A percentile compares a stretch with the other conserved stretches of the same genome.
Conservation (phyloP, 2,329 filamentous ascomycete genomes). For the Aspergillus thermomutatus region DNA sequence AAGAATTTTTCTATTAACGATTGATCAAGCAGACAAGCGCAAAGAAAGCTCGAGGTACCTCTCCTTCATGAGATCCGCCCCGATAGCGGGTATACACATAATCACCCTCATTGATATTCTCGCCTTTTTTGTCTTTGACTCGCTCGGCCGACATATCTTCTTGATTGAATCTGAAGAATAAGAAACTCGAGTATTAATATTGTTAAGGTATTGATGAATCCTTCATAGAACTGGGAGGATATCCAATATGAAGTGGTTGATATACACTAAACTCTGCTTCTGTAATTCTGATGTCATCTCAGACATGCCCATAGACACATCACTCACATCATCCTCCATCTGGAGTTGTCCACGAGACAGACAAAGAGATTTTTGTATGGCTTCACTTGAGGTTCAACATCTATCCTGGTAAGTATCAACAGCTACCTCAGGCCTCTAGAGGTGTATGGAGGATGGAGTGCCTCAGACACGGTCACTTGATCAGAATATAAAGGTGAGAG, state of each 20-base stretch:
- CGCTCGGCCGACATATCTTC: slow-evolving; percentile 15
- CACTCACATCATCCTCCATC: neutral
- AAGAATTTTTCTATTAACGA: neutral
- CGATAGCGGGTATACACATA: slow-evolving; percentile 20
- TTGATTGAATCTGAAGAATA: neutral
- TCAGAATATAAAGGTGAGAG: neutral
- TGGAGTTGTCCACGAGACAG: neutral
- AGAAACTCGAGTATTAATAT: neutral
- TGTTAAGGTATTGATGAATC: neutral
- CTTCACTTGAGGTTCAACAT: neutral
- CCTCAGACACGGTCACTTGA: neutral
- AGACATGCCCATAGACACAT: neutral
- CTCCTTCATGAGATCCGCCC: slow-evolving; percentile 21
- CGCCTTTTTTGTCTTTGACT: slow-evolving; percentile 20
- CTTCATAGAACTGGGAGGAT: neutral
- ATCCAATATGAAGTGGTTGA: neutral
- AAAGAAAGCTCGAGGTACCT: slow-evolving; percentile 12
- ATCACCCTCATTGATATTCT: slow-evolving; percentile 21
- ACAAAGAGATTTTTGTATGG: neutral
- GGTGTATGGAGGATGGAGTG: neutral
- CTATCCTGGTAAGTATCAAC: neutral
- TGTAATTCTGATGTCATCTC: neutral
- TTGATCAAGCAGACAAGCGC: neutral
- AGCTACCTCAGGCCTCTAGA: neutral
- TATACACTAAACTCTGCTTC: neutral